phyloP scores from a whole-genome alignment of 2,329 filamentous ascomycete species.

The Aureobasidium sp. region DNA sequence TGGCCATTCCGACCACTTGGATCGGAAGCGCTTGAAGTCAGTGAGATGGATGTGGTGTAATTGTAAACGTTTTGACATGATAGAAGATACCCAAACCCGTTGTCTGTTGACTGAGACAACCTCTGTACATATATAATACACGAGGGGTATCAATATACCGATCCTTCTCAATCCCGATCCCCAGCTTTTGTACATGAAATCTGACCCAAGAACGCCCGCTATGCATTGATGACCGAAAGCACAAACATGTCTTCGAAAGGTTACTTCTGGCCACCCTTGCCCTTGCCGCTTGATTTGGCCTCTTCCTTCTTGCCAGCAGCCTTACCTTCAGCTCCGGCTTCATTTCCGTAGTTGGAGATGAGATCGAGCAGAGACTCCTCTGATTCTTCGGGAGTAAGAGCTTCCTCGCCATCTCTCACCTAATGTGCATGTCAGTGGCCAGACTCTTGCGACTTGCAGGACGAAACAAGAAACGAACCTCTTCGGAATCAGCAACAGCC shows the following conservation, averaged over 20 bases:
- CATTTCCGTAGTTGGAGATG: slow-evolving; percentile 41
- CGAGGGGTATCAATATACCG: slow-evolving; percentile 5
- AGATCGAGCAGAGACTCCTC: slow-evolving; percentile 52
- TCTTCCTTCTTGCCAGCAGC: slow-evolving; percentile 35
- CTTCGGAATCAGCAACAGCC: slow-evolving; percentile 20
- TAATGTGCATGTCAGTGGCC: slow-evolving; percentile 16
- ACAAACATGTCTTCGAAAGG: neutral
- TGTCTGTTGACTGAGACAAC: neutral
- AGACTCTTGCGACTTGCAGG: neutral
- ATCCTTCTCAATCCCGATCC: neutral
- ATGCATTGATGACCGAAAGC: slow-evolving; percentile 10
- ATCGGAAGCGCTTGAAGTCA: slow-evolving; percentile 5
- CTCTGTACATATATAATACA: neutral
- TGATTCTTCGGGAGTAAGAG: slow-evolving; percentile 32
- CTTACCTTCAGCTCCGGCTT: slow-evolving; percentile 34
- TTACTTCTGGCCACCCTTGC: slow-evolving; percentile 29
- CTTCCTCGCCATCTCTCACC: slow-evolving; percentile 44
- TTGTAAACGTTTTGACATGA: neutral
- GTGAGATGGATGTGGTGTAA: neutral
- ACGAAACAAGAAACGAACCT: neutral
- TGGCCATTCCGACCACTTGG: slow-evolving; percentile 52
- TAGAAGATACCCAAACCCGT: neutral
- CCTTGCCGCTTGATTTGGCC: slow-evolving; percentile 31
- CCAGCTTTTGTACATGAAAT: slow-evolving; percentile 6
- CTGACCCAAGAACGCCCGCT: slow-evolving; percentile 12